These are phyloP conservation scores for Penicillium olsonii DNA, from an alignment of 2,329 filamentous ascomycete genomes.

Conservation along the genomic window DNA sequence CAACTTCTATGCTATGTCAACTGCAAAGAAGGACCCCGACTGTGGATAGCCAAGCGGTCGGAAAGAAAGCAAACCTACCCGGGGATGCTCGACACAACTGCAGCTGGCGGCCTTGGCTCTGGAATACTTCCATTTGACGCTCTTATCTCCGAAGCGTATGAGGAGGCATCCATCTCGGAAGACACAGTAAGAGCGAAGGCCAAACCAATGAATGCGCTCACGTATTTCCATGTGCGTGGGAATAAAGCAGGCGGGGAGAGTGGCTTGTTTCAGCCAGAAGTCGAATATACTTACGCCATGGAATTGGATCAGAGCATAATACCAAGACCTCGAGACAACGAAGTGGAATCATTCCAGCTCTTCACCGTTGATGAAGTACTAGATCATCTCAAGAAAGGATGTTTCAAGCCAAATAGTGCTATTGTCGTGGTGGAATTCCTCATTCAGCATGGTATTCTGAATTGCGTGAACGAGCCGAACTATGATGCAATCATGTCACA, in stretches of 20 bases:
- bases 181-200: neutral
- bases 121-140: neutral
- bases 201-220: neutral
- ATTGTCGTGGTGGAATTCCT: conserved; percentile 37
- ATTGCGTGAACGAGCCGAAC: conserved; percentile 27
- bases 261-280: conserved; percentile 29
- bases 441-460: conserved; percentile 35
- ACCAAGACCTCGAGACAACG: conserved; percentile 29
- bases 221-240: neutral
- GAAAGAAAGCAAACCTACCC: conserved; percentile 31
- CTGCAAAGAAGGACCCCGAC: conserved; percentile 1
- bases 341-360: conserved; percentile 34
- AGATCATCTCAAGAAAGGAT: conserved; percentile 23
- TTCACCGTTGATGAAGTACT: conserved; percentile 28
- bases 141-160: neutral
- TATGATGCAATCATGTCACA: conserved; percentile 33
- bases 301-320: conserved; percentile 24
- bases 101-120: conserved; percentile 20
- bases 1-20: conserved; percentile 43
- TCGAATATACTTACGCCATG: conserved; percentile 38
- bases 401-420: conserved; percentile 35
- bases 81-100: conserved; percentile 31
- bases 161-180: neutral
- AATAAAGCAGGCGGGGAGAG: conserved; percentile 15
- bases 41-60: conserved; percentile 32